phyloP scores from a whole-genome alignment of 169 alveolate genomes.

The Cryptosporidium meleagridis region DNA sequence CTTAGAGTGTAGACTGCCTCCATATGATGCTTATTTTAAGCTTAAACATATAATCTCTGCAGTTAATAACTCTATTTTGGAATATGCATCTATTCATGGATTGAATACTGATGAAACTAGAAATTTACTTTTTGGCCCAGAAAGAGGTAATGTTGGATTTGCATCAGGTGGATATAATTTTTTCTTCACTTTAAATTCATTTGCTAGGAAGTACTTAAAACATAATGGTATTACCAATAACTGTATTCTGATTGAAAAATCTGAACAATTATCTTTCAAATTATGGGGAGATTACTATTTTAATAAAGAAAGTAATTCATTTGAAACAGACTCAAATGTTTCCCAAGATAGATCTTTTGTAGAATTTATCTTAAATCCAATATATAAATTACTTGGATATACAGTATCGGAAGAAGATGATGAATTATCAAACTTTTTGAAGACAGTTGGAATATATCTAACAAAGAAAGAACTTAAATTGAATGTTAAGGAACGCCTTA shows the following conservation, averaged over 20 bases:
- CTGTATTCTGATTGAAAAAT: slow-evolving; percentile 19
- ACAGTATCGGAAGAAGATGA: slow-evolving; percentile 96
- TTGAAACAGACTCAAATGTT: slow-evolving; percentile 80
- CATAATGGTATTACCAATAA: slow-evolving; percentile 1
- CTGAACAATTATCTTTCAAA: slow-evolving; percentile 82
- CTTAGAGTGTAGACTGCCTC: slow-evolving; percentile 97
- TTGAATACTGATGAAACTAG: neutral
- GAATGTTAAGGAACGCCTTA: slow-evolving; percentile 86
- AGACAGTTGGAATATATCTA: slow-evolving; percentile 86
- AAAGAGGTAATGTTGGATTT: slow-evolving; percentile 94
- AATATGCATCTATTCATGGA: slow-evolving; percentile 4
- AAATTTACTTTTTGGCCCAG: slow-evolving; percentile 81
- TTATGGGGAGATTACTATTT: slow-evolving; percentile 92
- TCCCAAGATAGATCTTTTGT: slow-evolving; percentile 94
- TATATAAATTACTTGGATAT: slow-evolving; percentile 95
- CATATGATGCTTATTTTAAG: slow-evolving; percentile 98
- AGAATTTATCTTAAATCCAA: slow-evolving; percentile 96
- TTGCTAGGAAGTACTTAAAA: slow-evolving; percentile 88
- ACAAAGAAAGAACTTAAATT: slow-evolving; percentile 93
- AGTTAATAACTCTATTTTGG: slow-evolving; percentile 9
- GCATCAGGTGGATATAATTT: slow-evolving; percentile 93
- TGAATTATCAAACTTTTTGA: slow-evolving; percentile 89
- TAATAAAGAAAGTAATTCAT: slow-evolving; percentile 83
- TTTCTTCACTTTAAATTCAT: slow-evolving; percentile 92
- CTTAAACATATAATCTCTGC: slow-evolving; percentile 80